Conservation (phyloP, 768 basidiomycete species). For the Pisolithus microcarpus region DNA sequence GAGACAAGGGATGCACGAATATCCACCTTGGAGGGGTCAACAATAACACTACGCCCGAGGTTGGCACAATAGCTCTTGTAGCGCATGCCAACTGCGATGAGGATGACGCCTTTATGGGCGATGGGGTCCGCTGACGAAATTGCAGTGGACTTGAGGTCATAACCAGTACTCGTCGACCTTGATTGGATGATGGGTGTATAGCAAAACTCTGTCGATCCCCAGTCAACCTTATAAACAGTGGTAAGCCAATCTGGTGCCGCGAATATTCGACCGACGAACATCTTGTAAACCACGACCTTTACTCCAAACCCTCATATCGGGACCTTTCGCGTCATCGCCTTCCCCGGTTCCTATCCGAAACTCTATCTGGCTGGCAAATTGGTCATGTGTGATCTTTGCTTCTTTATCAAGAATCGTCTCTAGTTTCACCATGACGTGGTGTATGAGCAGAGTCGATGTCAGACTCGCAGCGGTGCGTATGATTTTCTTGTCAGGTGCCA, state of each 20-base stretch:
- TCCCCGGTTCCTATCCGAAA: conserved; percentile 73
- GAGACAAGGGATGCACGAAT: not conserved
- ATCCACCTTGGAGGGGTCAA: conserved; percentile 80
- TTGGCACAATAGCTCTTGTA: conserved; percentile 93
- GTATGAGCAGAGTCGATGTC: conserved; percentile 77
- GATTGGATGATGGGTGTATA: conserved; percentile 97
- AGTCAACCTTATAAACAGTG: conserved; percentile 60
- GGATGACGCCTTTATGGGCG: conserved; percentile 80
- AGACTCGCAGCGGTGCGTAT: conserved; percentile 67
- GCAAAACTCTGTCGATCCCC: conserved; percentile 85
- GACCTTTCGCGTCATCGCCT: conserved; percentile 60
- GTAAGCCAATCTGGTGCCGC: conserved; percentile 4
- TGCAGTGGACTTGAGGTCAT: conserved; percentile 82
- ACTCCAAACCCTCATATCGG: conserved; percentile 90
- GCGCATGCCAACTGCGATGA: conserved; percentile 81
- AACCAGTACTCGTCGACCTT: conserved; percentile 71
- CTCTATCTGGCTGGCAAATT: conserved; percentile 81
- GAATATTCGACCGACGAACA: conserved; percentile 38
- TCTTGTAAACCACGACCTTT: conserved; percentile 68
- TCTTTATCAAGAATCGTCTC: conserved; percentile 90
- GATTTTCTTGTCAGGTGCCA: conserved; percentile 50
- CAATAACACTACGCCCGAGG: conserved; percentile 89
- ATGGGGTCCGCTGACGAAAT: conserved; percentile 80
- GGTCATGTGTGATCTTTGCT: conserved; percentile 83
- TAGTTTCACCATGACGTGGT: conserved; percentile 83